Percentiles rank a stretch among this genome's conserved stretches.
These are phyloP conservation scores for Ascoidea asiatica DNA, from an alignment of 805 yeast genomes.

Conservation along the genomic window DNA sequence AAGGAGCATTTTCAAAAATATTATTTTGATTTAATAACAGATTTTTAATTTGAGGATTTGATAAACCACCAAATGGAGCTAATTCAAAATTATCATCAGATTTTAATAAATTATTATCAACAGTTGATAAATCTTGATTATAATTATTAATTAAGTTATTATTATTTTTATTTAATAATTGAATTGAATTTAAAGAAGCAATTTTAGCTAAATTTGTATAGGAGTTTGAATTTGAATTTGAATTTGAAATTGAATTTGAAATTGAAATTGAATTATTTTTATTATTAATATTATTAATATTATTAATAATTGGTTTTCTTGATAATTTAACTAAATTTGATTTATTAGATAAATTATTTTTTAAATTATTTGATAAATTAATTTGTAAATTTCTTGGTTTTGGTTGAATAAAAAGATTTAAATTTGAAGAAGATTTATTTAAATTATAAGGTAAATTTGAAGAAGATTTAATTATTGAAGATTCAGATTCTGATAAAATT, in stretches of 20 bases:
- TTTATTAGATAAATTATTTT: background rate
- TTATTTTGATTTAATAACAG: constrained; percentile 23
- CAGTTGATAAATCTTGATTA: too few species aligned
- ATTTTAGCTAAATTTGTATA: background rate
- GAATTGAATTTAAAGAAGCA: constrained; percentile 6
- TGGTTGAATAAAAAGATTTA: constrained; percentile 25
- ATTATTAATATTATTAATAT: too few species aligned
- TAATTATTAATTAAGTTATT: constrained; percentile 13
- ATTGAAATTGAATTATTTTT: too few species aligned
- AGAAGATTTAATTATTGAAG: constrained; percentile 10
- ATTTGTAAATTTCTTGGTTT: constrained; percentile 27
- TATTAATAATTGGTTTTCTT: constrained; percentile 5
- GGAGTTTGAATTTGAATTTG: background rate
- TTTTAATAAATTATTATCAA: constrained; percentile 22
- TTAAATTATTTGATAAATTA: constrained; percentile 14
- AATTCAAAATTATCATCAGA: too few species aligned
- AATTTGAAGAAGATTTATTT: background rate
- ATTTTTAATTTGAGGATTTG: constrained; percentile 41
- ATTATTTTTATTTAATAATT: constrained; percentile 16
- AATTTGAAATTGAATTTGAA: too few species aligned
- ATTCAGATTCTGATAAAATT: constrained; percentile 15
- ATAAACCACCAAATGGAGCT: constrained; percentile 68
- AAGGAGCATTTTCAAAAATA: constrained; percentile 40
- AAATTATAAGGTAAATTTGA: constrained; percentile 3
- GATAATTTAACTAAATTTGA: background rate